Percentiles rank a stretch among this genome's conserved stretches.
phyloP scores from a whole-genome alignment of 176 grass and related monocot genomes.

The Miscanthus lutarioriparius region DNA sequence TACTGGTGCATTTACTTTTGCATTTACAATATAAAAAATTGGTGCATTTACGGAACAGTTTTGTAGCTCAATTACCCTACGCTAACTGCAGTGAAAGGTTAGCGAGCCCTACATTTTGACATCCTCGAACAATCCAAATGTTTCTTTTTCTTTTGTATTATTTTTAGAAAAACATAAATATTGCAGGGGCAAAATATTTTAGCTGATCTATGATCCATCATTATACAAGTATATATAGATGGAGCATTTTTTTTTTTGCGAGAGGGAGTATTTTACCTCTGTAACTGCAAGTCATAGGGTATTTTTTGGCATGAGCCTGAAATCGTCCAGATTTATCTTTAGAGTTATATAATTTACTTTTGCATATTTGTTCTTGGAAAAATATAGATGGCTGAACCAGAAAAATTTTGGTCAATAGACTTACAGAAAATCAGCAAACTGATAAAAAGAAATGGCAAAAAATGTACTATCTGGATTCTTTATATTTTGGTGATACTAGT shows the following conservation, averaged over 20 bases:
- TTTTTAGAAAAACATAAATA: neutral
- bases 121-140: neutral
- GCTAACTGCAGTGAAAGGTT: neutral
- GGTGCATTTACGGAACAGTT: too few relatives aligned
- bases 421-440: neutral
- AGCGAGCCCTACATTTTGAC: neutral
- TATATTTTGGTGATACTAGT: neutral
- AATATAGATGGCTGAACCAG: neutral
- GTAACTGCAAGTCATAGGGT: neutral
- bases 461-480: neutral
- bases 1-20: too few relatives aligned
- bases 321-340: neutral
- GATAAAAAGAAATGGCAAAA: neutral
- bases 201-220: too few relatives aligned
- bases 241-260: neutral
- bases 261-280: too few relatives aligned
- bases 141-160: neutral
- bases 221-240: neutral
- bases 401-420: neutral
- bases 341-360: neutral
- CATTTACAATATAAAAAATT: too few relatives aligned
- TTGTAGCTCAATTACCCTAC: too few relatives aligned
- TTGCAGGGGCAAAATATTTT: too few relatives aligned
- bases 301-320: neutral
- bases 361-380: neutral